Evolutionary conservation across 208 protist genomes (phyloP), one percentile per base, ranked within the genome.

Genomic region (Porcisia hertigi): DNA sequence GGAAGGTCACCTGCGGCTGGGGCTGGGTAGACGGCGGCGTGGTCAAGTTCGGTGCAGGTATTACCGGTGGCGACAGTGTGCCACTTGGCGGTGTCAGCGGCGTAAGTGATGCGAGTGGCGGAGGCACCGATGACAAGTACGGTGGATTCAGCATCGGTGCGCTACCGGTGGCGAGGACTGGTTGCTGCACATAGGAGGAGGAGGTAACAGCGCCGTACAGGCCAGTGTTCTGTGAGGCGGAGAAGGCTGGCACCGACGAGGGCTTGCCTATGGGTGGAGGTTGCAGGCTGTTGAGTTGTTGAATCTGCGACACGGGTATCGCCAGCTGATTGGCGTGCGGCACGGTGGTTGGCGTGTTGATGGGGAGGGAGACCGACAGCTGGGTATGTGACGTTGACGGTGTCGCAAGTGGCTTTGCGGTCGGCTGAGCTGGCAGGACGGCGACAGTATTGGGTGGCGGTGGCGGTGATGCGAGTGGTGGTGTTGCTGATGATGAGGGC

Each of bases 271-370:
- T 14, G 3, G 39, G 52, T 3, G 59, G 60, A 1, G 59, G 59
- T 34, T 57, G 60, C 25, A 23, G 20, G 16, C 9, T 65, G 63
- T 60, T 72, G 20, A 53, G 60, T 55, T 57, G 70, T 12, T 65
- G 20, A 23, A 66, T 76, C 71, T 65, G 70, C 47, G 73, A 71
- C 12, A 74, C 74, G 14, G 71, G 77, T 16, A 66, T 45, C 72
- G 62, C 55, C 1, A 49, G 67, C 67, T 39, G 67, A 43, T 36
- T 59, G 25, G 30, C 45, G 14, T 55, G n/a, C 34, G 67, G 43
- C 36, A 8, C 7, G 16, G 53, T 34, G 34, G 47, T 49, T 58
- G 67, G 49, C 34, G 30, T 53, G 49, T 25, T 41, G 52, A 43
- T 60, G 12, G 67, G 43, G 47, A 45, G 41, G 67, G 11, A 58